phyloP scores from a whole-genome alignment of 2,329 filamentous ascomycete genomes.

The Claviceps pazoutovae region DNA sequence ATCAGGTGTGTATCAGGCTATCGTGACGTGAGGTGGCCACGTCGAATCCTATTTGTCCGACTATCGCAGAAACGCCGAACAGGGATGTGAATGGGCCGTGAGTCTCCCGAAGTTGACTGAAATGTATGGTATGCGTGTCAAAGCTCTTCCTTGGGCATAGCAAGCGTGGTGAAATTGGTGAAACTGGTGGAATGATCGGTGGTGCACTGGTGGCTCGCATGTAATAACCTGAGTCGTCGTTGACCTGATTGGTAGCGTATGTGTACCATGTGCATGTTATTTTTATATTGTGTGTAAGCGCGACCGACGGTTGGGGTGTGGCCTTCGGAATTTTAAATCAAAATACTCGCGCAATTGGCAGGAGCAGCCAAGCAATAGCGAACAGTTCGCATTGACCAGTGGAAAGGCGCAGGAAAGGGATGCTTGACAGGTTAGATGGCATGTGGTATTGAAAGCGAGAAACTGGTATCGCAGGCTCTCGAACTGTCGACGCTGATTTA shows the following conservation, averaged over 20 bases:
- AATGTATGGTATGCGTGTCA: neutral
- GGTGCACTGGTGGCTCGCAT: neutral
- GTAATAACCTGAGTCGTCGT: neutral
- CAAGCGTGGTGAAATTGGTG: neutral
- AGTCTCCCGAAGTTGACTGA: neutral
- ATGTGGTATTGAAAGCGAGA: neutral
- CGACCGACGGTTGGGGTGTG: neutral
- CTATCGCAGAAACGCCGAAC: neutral
- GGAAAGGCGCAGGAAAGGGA: neutral
- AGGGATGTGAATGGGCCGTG: neutral
- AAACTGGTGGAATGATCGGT: neutral
- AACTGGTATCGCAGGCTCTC: neutral
- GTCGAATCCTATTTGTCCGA: neutral
- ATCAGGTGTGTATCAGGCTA: neutral
- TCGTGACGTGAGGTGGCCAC: neutral
- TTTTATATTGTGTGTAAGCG: neutral
- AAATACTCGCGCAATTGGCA: neutral
- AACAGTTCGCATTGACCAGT: neutral
- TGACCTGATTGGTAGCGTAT: neutral
- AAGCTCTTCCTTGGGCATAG: neutral
- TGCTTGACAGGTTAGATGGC: conserved; percentile 2
- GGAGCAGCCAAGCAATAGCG: neutral
- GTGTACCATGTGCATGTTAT: neutral
- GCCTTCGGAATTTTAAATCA: neutral
- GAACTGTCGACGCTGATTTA: neutral